phyloP scores from a whole-genome alignment of 2,329 filamentous ascomycete species.

The Cadophora sp. region DNA sequence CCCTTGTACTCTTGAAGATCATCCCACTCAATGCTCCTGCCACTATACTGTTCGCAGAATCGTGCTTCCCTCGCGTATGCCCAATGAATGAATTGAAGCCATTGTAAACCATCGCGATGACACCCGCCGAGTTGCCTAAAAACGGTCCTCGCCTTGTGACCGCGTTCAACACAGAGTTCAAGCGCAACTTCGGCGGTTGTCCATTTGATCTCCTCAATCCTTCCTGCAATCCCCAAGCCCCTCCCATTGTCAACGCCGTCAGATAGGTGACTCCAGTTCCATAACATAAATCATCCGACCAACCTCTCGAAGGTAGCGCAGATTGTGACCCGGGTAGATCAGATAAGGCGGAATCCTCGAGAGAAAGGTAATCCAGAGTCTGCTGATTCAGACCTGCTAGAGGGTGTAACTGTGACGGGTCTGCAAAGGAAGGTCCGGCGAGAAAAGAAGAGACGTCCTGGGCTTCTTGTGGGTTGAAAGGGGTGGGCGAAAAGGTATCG shows the following conservation, averaged over 20 bases:
- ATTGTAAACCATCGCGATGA: conserved; percentile 96
- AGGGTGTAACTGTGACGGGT: conserved; percentile 89
- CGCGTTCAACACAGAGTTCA: conserved; percentile 95
- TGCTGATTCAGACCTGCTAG: conserved; percentile 93
- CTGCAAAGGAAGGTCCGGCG: conserved; percentile 75
- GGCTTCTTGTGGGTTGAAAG: conserved; percentile 75
- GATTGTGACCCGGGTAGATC: conserved; percentile 86
- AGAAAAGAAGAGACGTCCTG: conserved; percentile 90
- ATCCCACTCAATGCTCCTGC: conserved; percentile 90
- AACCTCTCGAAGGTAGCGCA: conserved; percentile 91
- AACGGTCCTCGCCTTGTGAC: conserved; percentile 93
- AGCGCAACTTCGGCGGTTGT: conserved; percentile 84
- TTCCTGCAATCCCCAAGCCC: conserved; percentile 91
- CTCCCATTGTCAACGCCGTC: conserved; percentile 83
- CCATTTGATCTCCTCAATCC: conserved; percentile 80
- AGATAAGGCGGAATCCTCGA: conserved; percentile 90
- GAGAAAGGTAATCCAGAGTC: conserved; percentile 90
- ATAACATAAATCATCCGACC: conserved; percentile 98
- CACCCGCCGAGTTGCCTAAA: conserved; percentile 93
- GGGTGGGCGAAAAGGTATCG: conserved; percentile 57
- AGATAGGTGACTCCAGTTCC: conserved; percentile 95
- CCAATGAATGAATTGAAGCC: conserved; percentile 87
- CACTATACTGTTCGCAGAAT: conserved; percentile 84
- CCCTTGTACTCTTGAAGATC: conserved; percentile 95
- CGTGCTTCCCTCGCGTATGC: conserved; percentile 82